Percentiles rank a stretch among this genome's conserved stretches.
These are phyloP conservation scores for Cylindrodendrum hubeiense DNA, from an alignment of 2,329 filamentous ascomycete species.

Conservation along the genomic window DNA sequence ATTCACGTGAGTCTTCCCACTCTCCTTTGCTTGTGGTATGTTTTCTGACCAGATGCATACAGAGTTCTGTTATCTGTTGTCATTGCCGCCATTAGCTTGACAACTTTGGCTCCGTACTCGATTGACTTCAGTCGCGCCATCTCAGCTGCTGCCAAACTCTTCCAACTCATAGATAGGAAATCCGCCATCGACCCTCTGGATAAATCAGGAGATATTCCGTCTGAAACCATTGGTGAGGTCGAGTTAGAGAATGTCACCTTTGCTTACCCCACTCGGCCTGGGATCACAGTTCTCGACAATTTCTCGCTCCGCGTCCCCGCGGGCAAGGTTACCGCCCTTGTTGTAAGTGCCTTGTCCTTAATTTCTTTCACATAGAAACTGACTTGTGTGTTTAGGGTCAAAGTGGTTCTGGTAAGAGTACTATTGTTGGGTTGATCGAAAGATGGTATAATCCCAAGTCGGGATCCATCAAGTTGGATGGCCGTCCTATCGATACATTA, in stretches of 20 bases:
- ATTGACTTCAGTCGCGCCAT: constrained; percentile 55
- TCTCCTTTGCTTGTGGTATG: too few relatives aligned
- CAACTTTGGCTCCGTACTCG: constrained; percentile 51
- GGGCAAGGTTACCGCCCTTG: constrained; percentile 58
- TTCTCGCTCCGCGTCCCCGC: constrained; percentile 58
- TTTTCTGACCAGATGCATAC: background rate
- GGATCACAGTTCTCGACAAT: constrained; percentile 55
- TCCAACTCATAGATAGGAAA: constrained; percentile 52
- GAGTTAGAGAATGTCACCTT: constrained; percentile 57
- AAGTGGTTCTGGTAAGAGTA: constrained; percentile 55
- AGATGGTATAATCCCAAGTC: constrained; percentile 53
- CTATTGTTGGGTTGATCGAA: constrained; percentile 54
- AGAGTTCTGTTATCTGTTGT: constrained; percentile 55
- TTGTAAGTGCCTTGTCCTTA: constrained; percentile 52
- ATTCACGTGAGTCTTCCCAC: constrained; percentile 47
- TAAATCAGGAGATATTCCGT: constrained; percentile 46
- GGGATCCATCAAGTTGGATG: constrained; percentile 53
- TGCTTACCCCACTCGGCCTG: constrained; percentile 59
- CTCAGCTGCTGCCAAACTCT: constrained; percentile 51
- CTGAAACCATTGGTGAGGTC: constrained; percentile 48
- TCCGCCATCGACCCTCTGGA: constrained; percentile 54
- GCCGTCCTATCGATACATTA: constrained; percentile 47
- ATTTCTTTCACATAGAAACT: background rate
- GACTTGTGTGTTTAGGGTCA: constrained; percentile 42
- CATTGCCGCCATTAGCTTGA: constrained; percentile 53